Conservation (phyloP, 2,329 filamentous ascomycete genomes). For the Colletotrichum sp. region DNA sequence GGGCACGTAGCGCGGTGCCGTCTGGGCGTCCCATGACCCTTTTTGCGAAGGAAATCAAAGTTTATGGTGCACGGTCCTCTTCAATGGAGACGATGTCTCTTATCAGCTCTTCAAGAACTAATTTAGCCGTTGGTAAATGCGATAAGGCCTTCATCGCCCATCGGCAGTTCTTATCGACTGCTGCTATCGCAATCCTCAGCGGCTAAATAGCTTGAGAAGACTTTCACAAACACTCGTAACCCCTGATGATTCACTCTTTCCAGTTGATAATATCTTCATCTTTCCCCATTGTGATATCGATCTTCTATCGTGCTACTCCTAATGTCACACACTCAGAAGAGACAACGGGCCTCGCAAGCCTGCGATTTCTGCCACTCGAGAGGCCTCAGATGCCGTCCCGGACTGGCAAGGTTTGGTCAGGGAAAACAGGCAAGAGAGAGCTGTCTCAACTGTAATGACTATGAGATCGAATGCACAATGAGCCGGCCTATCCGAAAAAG, state of each 20-base stretch:
- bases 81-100: background rate
- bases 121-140: background rate
- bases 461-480: background rate
- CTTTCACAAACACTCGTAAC: background rate
- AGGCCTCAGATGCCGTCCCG: background rate
- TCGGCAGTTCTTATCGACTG: background rate
- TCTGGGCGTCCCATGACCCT: background rate
- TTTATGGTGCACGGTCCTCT: background rate
- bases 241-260: background rate
- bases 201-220: background rate
- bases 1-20: background rate
- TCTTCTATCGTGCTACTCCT: background rate
- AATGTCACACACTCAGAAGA: background rate
- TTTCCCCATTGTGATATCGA: background rate
- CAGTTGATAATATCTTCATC: background rate
- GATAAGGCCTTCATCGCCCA: background rate
- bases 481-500: background rate
- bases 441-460: background rate
- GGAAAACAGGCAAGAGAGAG: background rate
- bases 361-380: background rate
- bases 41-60: background rate
- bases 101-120: background rate
- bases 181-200: background rate
- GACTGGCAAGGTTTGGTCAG: background rate
- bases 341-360: background rate